Evolutionary conservation across 2,329 filamentous ascomycete species (phyloP), one percentile per base, ranked within the genome.

Genomic region (Fusarium longipes): DNA sequence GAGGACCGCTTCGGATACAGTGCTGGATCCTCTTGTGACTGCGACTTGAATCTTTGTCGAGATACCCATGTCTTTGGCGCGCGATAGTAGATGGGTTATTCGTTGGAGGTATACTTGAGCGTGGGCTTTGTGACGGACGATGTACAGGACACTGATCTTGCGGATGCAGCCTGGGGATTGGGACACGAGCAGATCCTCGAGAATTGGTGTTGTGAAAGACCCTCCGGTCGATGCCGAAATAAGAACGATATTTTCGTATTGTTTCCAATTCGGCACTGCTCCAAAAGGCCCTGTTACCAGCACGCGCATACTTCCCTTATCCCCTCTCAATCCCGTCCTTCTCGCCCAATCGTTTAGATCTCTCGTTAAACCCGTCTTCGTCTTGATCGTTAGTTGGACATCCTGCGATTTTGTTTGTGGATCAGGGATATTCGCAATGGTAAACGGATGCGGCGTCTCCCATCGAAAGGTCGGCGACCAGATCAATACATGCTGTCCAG

Each of bases 381-480:
- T 68, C 67, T 74, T 74, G 1, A 73, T 57, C 2, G 68, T 65
- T 1, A 74, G 39, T 9, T 68, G 61, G 2, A 74, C n/a, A n/a
- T 74, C 70, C 6, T 68, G 62, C 1, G 14, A 57, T 8, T 64
- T 38, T 1, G 29, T 29, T 1, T 72, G 60, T 1, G 40, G 0
- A 15, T 45, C 51, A 15, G 67, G 57, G 6, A 68, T 65, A 36
- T 55, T 72, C 2, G 57, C 48, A 14, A 74, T 73, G 0, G 72
- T 74, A 12, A 74, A 74, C 1, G 72, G 72, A 45, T 74, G 72
- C 0, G 72, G 69, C 4, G 60, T 73, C 35, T 74, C 69, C 54
- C 68, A 66, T 25, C 65, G 48, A 10, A 74, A 71, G 4, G 51
- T 51, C 4, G 73, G 70, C n/a, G 54, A 59, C 73, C 73, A 75